A percentile compares a stretch with the other conserved stretches of the same genome.
Conservation (phyloP, 2,329 filamentous ascomycete species). For the Raffaelea ambrosiae region DNA sequence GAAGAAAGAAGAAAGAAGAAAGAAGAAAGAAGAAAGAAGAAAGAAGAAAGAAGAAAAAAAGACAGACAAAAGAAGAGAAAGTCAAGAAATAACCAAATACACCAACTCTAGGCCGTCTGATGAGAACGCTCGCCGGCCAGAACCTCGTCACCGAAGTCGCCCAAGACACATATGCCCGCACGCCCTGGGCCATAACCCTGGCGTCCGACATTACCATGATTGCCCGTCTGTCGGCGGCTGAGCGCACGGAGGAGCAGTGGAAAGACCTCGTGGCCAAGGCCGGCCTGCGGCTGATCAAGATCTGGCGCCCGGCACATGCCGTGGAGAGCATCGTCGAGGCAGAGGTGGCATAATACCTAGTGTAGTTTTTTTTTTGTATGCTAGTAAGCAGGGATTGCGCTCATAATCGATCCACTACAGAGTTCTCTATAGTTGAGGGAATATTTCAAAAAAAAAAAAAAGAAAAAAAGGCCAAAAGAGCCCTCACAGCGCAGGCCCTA, state of each 20-base stretch:
- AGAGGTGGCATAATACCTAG: neutral
- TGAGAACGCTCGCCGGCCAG: neutral
- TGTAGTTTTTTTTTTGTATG: no score
- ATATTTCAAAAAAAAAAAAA: no score
- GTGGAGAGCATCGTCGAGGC: slow-evolving; percentile 1
- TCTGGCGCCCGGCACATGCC: neutral
- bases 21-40: no score
- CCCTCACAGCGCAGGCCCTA: no score
- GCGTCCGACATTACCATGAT: slow-evolving; percentile 3
- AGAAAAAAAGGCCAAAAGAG: no score
- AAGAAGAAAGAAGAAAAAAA: no score
- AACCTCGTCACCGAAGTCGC: neutral
- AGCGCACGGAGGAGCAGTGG: slow-evolving; percentile 2
- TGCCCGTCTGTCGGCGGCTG: neutral
- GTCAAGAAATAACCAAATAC: no score
- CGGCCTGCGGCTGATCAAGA: neutral
- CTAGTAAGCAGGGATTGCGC: no score
- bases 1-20: no score
- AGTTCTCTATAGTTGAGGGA: no score
- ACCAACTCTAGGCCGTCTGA: slow-evolving; percentile 1
- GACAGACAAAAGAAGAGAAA: no score
- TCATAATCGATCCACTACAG: no score
- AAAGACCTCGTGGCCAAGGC: neutral
- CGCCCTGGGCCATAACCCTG: neutral
- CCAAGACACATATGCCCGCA: neutral